A percentile compares a stretch with the other conserved stretches of the same genome.
Conservation (phyloP, 306 rosid species). For the Castanea mollissima region DNA sequence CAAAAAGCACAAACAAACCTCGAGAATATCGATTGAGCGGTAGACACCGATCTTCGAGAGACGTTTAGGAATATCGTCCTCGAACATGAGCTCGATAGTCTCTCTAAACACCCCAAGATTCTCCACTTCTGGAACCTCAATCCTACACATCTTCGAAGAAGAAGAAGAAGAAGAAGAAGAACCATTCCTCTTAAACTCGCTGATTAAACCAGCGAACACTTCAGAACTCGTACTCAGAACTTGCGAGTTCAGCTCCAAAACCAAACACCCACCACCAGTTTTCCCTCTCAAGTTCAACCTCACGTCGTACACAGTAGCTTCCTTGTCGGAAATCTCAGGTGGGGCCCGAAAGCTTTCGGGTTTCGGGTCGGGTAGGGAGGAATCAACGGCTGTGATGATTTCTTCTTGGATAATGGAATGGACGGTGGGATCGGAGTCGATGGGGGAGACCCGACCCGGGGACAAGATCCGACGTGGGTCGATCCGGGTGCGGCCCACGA, state of each 20-base stretch:
- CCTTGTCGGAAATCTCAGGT: constrained; percentile 26
- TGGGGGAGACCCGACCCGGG: constrained; percentile 89
- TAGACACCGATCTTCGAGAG: constrained; percentile 65
- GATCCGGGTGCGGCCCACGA: constrained; percentile 66
- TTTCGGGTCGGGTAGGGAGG: constrained; percentile 36
- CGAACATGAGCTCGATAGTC: constrained; percentile 86
- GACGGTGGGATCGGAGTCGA: constrained; percentile 52
- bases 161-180: constrained; percentile 32
- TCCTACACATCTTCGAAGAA: constrained; percentile 57
- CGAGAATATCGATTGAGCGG: constrained; percentile 77
- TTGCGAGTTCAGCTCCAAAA: constrained; percentile 72
- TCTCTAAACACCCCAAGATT: constrained; percentile 69
- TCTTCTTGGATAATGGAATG: constrained; percentile 20
- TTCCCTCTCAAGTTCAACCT: constrained; percentile 84
- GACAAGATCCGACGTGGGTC: constrained; percentile 94
- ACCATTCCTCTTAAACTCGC: constrained; percentile 29
- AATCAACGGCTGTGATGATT: constrained; percentile 28
- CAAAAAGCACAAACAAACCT: constrained; percentile 45
- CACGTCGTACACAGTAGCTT: constrained; percentile 49
- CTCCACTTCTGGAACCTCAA: constrained; percentile 82
- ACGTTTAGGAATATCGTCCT: constrained; percentile 53
- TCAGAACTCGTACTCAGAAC: constrained; percentile 71
- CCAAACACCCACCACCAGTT: constrained; percentile 60
- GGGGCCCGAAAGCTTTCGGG: constrained; percentile 52
- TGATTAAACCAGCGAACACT: constrained; percentile 64